Conservation (phyloP, 345 rosid species). For the Gynandropsis gynandra region DNA sequence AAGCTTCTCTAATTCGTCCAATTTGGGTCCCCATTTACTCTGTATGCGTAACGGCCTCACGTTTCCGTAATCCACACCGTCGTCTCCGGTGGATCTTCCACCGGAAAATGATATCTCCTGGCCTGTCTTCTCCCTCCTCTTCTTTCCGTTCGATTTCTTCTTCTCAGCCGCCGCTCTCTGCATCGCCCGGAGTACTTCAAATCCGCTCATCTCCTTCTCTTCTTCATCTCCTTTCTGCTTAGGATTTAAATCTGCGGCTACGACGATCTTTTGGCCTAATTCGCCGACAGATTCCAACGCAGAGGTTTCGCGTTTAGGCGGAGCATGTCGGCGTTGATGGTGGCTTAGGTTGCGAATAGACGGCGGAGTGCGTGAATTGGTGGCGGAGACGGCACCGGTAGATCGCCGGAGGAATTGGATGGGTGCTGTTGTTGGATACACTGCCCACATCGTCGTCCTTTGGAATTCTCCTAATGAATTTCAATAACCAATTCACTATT, state of each 20-base stretch:
- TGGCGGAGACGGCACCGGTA: no score
- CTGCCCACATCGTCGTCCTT: no score
- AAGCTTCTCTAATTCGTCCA: conserved; percentile 48
- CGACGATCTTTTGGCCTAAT: no score
- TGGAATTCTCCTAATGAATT: no score
- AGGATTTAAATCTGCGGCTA: no score
- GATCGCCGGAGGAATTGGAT: no score
- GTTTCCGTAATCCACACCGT: conserved; percentile 27
- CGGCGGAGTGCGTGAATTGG: no score
- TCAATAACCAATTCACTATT: no score
- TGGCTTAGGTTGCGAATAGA: conserved; percentile 4
- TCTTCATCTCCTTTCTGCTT: no score
- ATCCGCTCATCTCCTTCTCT: no score
- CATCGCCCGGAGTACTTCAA: no score
- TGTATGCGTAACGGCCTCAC: conserved; percentile 41
- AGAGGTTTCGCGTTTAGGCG: conserved; percentile 16
- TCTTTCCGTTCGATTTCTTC: conserved; percentile 28
- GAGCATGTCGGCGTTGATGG: neutral
- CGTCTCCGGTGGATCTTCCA: conserved; percentile 19
- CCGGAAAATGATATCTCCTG: conserved; percentile 20
- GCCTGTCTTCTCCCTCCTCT: conserved; percentile 21
- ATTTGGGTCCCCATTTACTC: conserved; percentile 39
- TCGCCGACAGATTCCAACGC: conserved; percentile 11
- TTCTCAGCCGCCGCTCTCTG: conserved; percentile 41
- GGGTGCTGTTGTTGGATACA: no score